Conservation (phyloP, 176 grass and related monocot genomes). For the Olyra latifolia region DNA sequence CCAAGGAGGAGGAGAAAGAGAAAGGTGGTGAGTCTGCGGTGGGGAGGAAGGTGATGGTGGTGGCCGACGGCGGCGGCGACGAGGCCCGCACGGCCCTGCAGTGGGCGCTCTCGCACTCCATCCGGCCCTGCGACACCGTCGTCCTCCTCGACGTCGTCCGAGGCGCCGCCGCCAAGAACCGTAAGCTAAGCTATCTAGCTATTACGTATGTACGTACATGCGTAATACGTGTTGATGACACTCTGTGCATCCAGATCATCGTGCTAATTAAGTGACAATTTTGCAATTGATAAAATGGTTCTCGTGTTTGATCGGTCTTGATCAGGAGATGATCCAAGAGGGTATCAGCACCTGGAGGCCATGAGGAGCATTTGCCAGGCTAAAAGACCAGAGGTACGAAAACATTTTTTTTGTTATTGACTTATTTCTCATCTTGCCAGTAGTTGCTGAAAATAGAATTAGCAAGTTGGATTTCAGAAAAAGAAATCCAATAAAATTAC, state of each 20-base stretch:
- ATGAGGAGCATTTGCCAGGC: constrained; percentile 81
- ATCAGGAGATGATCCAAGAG: constrained; percentile 43
- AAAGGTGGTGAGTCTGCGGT: not conserved
- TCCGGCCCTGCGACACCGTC: constrained; percentile 54
- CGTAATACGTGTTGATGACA: not conserved
- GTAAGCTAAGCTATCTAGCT: constrained; percentile 18
- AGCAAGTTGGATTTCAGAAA: not conserved
- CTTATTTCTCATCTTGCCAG: not conserved
- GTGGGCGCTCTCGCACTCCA: constrained; percentile 78
- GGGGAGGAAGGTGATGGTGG: constrained; percentile 69
- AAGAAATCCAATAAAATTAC: not conserved
- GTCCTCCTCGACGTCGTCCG: constrained; percentile 64
- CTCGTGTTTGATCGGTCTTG: not conserved
- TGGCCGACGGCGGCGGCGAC: constrained; percentile 39
- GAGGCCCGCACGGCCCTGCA: constrained; percentile 68
- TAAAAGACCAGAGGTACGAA: constrained; percentile 73
- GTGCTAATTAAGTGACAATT: not conserved
- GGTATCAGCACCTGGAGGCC: constrained; percentile 47
- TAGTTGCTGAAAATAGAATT: not conserved
- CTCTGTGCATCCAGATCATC: not conserved
- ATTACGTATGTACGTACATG: too few species aligned
- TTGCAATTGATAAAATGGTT: not conserved
- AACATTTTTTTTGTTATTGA: too few species aligned
- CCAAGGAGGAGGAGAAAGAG: not conserved
- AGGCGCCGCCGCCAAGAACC: constrained; percentile 27